Percentiles rank a stretch among this genome's conserved stretches.
These are phyloP conservation scores for Aurantiochytrium sp. DNA, from an alignment of 108 stramenopile species.

Conservation along the genomic window DNA sequence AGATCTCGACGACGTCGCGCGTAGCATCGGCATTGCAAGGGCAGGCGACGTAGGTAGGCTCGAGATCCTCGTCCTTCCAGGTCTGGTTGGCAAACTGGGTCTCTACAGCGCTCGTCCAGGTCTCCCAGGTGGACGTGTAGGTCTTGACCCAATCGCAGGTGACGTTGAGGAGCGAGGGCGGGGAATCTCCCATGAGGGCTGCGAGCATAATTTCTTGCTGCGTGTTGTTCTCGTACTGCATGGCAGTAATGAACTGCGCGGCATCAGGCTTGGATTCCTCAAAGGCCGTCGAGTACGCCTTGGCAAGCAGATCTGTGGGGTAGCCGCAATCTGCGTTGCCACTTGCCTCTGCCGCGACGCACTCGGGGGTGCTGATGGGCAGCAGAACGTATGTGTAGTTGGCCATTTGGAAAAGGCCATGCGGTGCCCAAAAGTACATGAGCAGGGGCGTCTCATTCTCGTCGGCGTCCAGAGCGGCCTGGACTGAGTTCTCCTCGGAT, in stretches of 20 bases:
- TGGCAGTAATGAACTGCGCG: neutral
- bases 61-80: neutral
- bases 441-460: neutral
- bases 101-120: neutral
- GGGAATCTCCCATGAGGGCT: neutral
- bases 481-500: neutral
- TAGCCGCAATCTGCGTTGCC: neutral
- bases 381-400: neutral
- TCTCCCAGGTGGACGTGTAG: neutral
- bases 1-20: neutral
- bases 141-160: neutral
- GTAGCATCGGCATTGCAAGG: neutral
- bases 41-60: neutral
- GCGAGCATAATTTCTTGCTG: neutral
- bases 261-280: neutral
- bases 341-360: neutral
- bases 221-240: neutral
- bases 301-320: neutral
- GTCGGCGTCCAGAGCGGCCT: neutral
- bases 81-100: neutral
- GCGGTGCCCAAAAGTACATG: neutral
- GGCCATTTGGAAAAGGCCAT: neutral
- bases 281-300: neutral
- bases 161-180: neutral
- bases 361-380: neutral